Evolutionary conservation across 1,284 basidiomycete species (phyloP), one percentile per base, ranked within the genome.

Genomic region (Ustilago vetiveriae): DNA sequence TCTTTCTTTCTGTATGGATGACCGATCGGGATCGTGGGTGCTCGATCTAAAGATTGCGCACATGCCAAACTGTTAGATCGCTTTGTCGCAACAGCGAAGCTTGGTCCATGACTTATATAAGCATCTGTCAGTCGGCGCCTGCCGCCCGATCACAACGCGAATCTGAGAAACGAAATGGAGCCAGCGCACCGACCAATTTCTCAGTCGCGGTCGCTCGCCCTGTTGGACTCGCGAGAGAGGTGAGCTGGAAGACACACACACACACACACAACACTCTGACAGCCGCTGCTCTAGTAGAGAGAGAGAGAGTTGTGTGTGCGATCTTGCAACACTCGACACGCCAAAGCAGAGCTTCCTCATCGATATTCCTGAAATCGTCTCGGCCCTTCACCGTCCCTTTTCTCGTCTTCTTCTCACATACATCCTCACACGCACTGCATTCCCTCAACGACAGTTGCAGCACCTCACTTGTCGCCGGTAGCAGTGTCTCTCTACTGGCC

Each of bases 171-270:
- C 17, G 8, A 35, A 13, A 29, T 19, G 26, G 11, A 32, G 50
- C 33, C 59, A 58, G 46, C 64, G 64, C 64, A 68, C 64, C 53
- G 53, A 68, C 64, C 64, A 68, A 55, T 46, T 37, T 30, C 21
- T 2, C 16, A 8, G 37, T 23, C 26, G 22, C 22, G 33, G 26
- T 40, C 48, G 42, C 21, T 36, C 52, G 50, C 56, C 16, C 8
- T 17, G 36, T 10, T 14, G 35, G 21, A 32, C 17, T 41, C 38
- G 47, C 47, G 47, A 36, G 43, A 21, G 44, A 57, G 64, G 56
- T 49, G 64, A 60, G 64, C 53, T 68, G 64, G 64, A 68, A 68
- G 64, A 46, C 17, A 43, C 41, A 37, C 33, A 49, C 30, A 41
- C 38, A 58, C 42, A 51, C 38, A 30, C 24, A 35, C 30, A 55